Conservation (phyloP, 2,329 filamentous ascomycete species). For the Parastagonospora avenae region DNA sequence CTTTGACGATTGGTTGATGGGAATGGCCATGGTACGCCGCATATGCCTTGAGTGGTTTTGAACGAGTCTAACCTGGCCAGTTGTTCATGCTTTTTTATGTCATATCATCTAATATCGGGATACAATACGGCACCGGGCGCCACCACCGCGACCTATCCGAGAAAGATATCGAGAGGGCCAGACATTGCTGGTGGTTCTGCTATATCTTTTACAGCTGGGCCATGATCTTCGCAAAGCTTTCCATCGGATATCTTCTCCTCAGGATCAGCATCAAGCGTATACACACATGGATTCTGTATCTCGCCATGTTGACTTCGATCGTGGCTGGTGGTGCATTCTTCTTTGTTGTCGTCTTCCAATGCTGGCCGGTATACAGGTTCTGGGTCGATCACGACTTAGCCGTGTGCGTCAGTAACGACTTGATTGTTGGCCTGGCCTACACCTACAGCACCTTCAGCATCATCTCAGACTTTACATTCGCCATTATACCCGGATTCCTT, state of each 20-base stretch:
- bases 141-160: conserved; percentile 30
- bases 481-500: conserved; percentile 56
- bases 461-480: conserved; percentile 56
- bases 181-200: conserved; percentile 41
- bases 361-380: conserved; percentile 56
- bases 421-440: conserved; percentile 51
- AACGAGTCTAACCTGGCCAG: conserved; percentile 13
- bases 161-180: conserved; percentile 27
- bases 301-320: conserved; percentile 43
- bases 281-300: conserved; percentile 45
- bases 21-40: conserved; percentile 31
- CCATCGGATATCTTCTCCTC: conserved; percentile 40
- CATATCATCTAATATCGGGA: conserved; percentile 32
- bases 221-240: conserved; percentile 42
- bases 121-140: conserved; percentile 38
- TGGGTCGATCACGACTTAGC: conserved; percentile 52
- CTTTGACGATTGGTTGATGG: conserved; percentile 44
- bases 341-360: conserved; percentile 58
- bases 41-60: background rate
- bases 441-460: conserved; percentile 56
- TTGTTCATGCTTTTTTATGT: conserved; percentile 31
- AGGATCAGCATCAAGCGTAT: conserved; percentile 36
- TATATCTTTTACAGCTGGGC: conserved; percentile 39
- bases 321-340: conserved; percentile 49
- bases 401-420: conserved; percentile 48